Percentiles rank a stretch among this genome's conserved stretches.
Evolutionary conservation across 257 asterid species (phyloP).

Genomic region (Lycium ferocissimum): DNA sequence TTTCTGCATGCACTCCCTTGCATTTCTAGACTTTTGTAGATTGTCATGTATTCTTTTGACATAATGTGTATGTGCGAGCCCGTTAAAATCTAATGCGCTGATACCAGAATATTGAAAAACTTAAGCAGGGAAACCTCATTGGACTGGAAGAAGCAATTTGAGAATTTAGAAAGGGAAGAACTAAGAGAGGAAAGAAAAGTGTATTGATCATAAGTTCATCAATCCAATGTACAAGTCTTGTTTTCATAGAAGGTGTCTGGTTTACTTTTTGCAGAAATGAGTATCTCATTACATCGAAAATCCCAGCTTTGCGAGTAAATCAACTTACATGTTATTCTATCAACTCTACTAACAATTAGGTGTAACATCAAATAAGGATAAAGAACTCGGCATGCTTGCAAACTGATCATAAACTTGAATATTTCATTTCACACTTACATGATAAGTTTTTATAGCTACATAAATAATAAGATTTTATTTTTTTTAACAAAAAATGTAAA

Average conservation of each 20-base stretch:
- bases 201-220: background rate
- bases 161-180: background rate
- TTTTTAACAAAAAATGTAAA: background rate
- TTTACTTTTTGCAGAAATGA: background rate
- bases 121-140: background rate
- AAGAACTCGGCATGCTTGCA: too few species aligned
- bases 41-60: background rate
- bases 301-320: background rate
- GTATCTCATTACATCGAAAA: background rate
- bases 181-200: background rate
- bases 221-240: background rate
- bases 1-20: too few species aligned
- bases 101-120: background rate
- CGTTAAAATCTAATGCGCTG: background rate
- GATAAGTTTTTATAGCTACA: background rate
- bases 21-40: background rate
- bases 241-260: background rate
- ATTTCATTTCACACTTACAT: background rate
- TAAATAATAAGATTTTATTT: background rate
- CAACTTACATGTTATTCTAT: conserved; percentile 14
- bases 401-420: too few species aligned
- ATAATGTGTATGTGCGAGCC: background rate
- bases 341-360: conserved; percentile 13
- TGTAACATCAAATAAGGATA: background rate
- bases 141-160: background rate